Percentiles rank a stretch among this genome's conserved stretches.
These are phyloP conservation scores for Penicillium sp. DNA, from an alignment of 2,329 filamentous ascomycete genomes.

Conservation along the genomic window DNA sequence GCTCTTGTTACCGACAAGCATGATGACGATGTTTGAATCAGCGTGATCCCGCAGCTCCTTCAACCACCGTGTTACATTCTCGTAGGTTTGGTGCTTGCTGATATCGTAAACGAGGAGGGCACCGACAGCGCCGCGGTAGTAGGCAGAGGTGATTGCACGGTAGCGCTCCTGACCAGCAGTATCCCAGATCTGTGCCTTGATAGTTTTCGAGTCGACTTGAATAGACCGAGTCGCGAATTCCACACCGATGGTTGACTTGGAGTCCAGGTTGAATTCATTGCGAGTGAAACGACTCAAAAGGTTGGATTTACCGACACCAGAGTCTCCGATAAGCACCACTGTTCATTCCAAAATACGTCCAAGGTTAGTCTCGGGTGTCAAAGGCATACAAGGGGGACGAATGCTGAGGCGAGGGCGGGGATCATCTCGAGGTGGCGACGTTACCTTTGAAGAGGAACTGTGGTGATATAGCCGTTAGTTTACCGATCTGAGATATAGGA, in stretches of 20 bases:
- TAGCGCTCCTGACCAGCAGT: conserved; percentile 98
- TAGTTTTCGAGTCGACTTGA: conserved; percentile 98
- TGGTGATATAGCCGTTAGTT: conserved; percentile 33
- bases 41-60: conserved; percentile 98
- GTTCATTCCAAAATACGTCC: conserved; percentile 22
- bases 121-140: conserved; percentile 96
- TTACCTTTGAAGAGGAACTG: conserved; percentile 99
- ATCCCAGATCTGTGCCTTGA: conserved; percentile 99
- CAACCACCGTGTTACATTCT: conserved; percentile 98
- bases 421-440: conserved; percentile 28
- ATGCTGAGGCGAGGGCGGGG: conserved; percentile 20
- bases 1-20: conserved; percentile 99
- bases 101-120: conserved; percentile 99
- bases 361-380: conserved; percentile 18
- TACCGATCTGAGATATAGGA: conserved; percentile 13
- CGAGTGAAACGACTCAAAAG: conserved; percentile 98
- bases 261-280: conserved; percentile 99
- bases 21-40: conserved; percentile 98
- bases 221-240: conserved; percentile 99
- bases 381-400: conserved; percentile 9
- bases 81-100: conserved; percentile 99
- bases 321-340: conserved; percentile 99
- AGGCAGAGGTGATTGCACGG: conserved; percentile 97
- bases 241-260: conserved; percentile 99
- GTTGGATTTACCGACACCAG: conserved; percentile 99